These are phyloP conservation scores for Rhizophagus prolifer DNA, from an alignment of 192 early-diverging fungal species.

Conservation along the genomic window DNA sequence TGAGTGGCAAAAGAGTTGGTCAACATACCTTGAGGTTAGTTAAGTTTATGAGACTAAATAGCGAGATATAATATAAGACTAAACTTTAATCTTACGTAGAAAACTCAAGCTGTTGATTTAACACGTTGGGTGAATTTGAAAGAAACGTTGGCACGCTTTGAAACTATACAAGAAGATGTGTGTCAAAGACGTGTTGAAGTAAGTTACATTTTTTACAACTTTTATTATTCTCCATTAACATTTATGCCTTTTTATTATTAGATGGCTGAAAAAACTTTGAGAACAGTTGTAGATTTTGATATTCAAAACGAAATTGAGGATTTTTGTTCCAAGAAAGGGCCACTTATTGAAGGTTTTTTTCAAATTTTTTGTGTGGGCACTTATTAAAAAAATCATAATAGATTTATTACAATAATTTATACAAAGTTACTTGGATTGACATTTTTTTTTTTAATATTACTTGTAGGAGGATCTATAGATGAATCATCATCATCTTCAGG, in stretches of 20 bases:
- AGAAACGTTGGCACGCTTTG: conserved; percentile 35
- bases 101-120: conserved; percentile 41
- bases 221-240: neutral
- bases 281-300: neutral
- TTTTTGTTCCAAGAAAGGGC: conserved; percentile 17
- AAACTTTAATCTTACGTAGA: conserved; percentile 27
- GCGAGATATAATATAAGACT: neutral
- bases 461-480: neutral
- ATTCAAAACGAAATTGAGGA: conserved; percentile 1
- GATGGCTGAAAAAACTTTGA: conserved; percentile 14
- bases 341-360: conserved; percentile 3
- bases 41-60: neutral
- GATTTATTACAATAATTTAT: too few species aligned
- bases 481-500: neutral
- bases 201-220: neutral
- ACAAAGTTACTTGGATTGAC: neutral
- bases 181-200: conserved; percentile 36
- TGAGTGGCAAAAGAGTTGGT: conserved; percentile 33
- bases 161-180: conserved; percentile 39
- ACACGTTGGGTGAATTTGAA: conserved; percentile 38
- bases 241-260: conserved; percentile 3
- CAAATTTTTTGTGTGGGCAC: neutral
- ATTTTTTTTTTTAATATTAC: neutral
- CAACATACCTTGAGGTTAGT: conserved; percentile 5
- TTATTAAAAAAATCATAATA: neutral